Conservation (phyloP, 129 eudicot genomes). For the sunflower (Helianthus annuus) region DNA sequence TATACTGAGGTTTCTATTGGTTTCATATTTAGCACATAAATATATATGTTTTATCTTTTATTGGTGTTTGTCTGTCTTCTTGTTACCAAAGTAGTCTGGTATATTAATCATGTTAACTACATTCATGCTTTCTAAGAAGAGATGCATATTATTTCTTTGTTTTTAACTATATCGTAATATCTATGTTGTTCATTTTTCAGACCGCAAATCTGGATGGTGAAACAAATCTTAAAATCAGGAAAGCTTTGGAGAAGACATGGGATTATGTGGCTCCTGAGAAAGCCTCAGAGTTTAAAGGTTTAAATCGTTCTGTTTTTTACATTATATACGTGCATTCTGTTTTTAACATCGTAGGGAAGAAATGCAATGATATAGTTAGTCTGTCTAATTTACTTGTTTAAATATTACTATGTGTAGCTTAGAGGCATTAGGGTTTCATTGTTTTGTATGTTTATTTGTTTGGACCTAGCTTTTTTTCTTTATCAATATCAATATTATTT, state of each 20-base stretch:
- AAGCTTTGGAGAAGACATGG: conserved; percentile 98
- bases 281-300: conserved; percentile 92
- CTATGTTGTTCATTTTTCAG: conserved; percentile 40
- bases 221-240: conserved; percentile 95
- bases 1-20: conserved; percentile 70
- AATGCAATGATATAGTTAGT: not conserved
- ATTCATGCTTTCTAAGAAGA: conserved; percentile 8
- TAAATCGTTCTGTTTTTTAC: conserved; percentile 10
- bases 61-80: not conserved
- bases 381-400: not conserved
- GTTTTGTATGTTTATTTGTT: conserved; percentile 13
- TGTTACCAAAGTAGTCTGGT: conserved; percentile 12
- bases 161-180: conserved; percentile 18
- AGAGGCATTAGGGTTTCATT: conserved; percentile 5
- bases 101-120: conserved; percentile 10
- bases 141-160: not conserved
- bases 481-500: not conserved
- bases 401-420: conserved; percentile 2
- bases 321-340: conserved; percentile 10
- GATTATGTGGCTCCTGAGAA: conserved; percentile 81
- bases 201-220: conserved; percentile 99
- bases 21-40: not conserved
- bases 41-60: not conserved
- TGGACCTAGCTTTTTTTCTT: not conserved
- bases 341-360: not conserved